Evolutionary conservation across 768 basidiomycete genomes (phyloP).

Genomic region (Pisolithus albus): DNA sequence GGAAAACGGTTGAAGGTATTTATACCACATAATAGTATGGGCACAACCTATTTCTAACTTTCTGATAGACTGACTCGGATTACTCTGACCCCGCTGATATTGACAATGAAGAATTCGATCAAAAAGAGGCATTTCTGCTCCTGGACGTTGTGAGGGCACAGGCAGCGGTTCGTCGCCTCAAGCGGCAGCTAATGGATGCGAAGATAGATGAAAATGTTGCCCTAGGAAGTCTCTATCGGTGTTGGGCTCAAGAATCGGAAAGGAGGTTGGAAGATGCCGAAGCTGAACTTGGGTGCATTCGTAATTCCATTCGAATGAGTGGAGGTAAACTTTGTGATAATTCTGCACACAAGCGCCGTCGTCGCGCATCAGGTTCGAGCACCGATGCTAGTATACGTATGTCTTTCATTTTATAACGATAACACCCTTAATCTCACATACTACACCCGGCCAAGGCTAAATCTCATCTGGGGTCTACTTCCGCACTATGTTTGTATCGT

Average conservation of each 20-base stretch:
- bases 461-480: no score
- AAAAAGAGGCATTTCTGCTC: background rate
- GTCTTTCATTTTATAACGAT: no score
- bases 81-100: conserved; percentile 21
- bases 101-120: background rate
- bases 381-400: background rate
- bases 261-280: background rate
- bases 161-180: background rate
- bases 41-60: no score
- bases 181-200: background rate
- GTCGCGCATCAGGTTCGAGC: background rate
- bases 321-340: background rate
- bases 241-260: background rate
- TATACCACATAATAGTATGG: no score
- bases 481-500: no score
- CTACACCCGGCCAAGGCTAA: no score
- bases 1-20: no score
- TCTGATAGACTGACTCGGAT: no score
- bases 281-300: background rate
- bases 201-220: background rate
- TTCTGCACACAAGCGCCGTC: background rate
- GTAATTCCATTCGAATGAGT: background rate
- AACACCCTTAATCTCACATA: no score
- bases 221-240: background rate
- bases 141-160: background rate